Base-by-base conservation (phyloP, 257 asterid genomes). In the Capsicum chinense region DNA sequence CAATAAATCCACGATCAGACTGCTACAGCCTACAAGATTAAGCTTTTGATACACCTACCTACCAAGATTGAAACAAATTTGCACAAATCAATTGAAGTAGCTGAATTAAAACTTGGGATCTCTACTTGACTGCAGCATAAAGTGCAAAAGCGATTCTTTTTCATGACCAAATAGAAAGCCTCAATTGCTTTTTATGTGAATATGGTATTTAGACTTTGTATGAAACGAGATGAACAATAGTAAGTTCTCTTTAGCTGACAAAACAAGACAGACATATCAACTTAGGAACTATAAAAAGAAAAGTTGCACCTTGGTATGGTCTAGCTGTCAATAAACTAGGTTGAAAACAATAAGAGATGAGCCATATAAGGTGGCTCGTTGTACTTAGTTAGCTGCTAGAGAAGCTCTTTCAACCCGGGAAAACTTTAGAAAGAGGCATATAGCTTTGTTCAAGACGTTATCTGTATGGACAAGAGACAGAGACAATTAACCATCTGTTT, bases 191-290 rank as follows among this genome's bases (percentile, higher is more conserved):
- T 19, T 19, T 19, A 33, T 8, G 5, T 35, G 8, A 26, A 48
- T 4, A 10, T 48, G 42, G 42, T 11, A 73, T 73, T 48, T 50
- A 50, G 19, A 48, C 17, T 19, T 14, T 6, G 19, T 47, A 73
- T 73, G 59, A 73, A 73, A 11, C 47, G 80, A 71, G 39, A 73
- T 48, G 7, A 73, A 73, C 37, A 70, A 13, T 26, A 70, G 42
- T 2, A 9, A 70, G 79, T 73, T 73, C 59, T 73, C 42, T 73
- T 11, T 26, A 26, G 26, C 26, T 26, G 1, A 26, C 26, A 26
- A 26, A 26, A 26, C 1, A 26, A 26, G 26, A 26, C 26, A 26
- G 26, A 26, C 26, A 26, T 26, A 26, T 26, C 26, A 26, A 26
- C 26, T 26, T 26, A 26, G 26, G 26, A 26, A 26, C 26, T 26